A percentile compares a stretch with the other conserved stretches of the same genome.
Evolutionary conservation across 2,329 filamentous ascomycete species (phyloP).

Genomic region (Fusarium sp.): DNA sequence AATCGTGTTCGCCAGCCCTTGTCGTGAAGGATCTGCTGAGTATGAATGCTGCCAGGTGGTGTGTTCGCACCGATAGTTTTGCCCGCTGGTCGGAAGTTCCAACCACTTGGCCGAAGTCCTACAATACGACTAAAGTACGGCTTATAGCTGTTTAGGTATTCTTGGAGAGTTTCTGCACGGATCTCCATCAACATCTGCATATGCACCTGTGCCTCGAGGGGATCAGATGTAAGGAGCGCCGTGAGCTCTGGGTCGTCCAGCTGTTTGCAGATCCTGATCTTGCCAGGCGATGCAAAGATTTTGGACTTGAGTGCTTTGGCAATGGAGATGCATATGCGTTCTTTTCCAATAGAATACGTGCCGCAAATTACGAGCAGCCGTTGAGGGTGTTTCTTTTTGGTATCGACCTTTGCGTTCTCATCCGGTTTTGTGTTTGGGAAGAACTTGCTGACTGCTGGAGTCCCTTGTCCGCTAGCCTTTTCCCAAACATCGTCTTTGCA

Average conservation of each 20-base stretch:
- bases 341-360: constrained; percentile 98
- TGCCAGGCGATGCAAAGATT: constrained; percentile 86
- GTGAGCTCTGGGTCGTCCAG: constrained; percentile 87
- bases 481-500: constrained; percentile 60
- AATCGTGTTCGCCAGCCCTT: constrained; percentile 82
- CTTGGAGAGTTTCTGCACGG: constrained; percentile 86
- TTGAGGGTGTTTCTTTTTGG: constrained; percentile 49
- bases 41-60: constrained; percentile 60
- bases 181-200: constrained; percentile 98
- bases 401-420: constrained; percentile 44
- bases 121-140: constrained; percentile 87
- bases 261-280: constrained; percentile 85
- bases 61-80: constrained; percentile 65
- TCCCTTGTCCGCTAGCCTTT: constrained; percentile 53
- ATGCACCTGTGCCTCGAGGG: constrained; percentile 89
- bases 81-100: constrained; percentile 83
- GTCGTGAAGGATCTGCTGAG: constrained; percentile 62
- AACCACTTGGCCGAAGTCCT: constrained; percentile 91
- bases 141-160: constrained; percentile 84
- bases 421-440: constrained; percentile 54
- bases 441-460: constrained; percentile 62
- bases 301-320: constrained; percentile 86
- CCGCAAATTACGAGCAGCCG: constrained; percentile 91
- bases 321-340: constrained; percentile 93
- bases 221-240: constrained; percentile 80